These are phyloP conservation scores for Albifimbria verrucaria DNA, from an alignment of 2,329 filamentous ascomycete genomes.

Conservation along the genomic window DNA sequence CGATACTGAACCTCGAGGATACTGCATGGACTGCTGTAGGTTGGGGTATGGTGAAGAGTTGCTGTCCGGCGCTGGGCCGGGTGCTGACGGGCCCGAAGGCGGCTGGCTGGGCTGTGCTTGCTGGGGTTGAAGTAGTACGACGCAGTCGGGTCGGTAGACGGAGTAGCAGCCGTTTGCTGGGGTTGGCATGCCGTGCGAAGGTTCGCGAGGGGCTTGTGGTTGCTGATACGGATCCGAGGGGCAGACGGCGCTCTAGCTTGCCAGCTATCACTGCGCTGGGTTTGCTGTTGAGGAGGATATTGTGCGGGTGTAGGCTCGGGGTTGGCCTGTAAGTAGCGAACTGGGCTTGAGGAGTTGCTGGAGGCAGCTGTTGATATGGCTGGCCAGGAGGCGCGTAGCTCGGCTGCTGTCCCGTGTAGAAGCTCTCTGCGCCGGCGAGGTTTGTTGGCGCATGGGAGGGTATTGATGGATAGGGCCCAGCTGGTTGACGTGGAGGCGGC, in stretches of 20 bases:
- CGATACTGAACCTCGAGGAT: conserved; percentile 40
- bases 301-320: conserved; percentile 36
- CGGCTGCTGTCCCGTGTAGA: conserved; percentile 68
- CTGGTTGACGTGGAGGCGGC: conserved; percentile 46
- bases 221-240: conserved; percentile 28
- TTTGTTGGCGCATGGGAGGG: conserved; percentile 47
- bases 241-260: conserved; percentile 36
- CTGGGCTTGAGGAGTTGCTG: conserved; percentile 31
- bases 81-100: conserved; percentile 33
- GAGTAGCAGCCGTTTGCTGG: conserved; percentile 23
- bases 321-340: conserved; percentile 41
- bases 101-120: conserved; percentile 21
- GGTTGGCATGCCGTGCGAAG: conserved; percentile 23
- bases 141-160: conserved; percentile 47
- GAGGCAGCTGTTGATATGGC: conserved; percentile 23
- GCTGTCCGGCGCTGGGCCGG: conserved; percentile 37
- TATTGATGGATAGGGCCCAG: conserved; percentile 70
- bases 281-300: conserved; percentile 42
- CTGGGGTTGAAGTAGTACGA: conserved; percentile 56
- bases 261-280: conserved; percentile 52
- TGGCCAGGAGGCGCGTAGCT: conserved; percentile 44
- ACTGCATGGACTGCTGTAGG: conserved; percentile 44
- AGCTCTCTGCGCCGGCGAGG: conserved; percentile 67
- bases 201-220: conserved; percentile 19
- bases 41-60: conserved; percentile 50